These are phyloP conservation scores for Aegilops sharonensis DNA, from an alignment of 176 grass and related monocot species.

Conservation along the genomic window DNA sequence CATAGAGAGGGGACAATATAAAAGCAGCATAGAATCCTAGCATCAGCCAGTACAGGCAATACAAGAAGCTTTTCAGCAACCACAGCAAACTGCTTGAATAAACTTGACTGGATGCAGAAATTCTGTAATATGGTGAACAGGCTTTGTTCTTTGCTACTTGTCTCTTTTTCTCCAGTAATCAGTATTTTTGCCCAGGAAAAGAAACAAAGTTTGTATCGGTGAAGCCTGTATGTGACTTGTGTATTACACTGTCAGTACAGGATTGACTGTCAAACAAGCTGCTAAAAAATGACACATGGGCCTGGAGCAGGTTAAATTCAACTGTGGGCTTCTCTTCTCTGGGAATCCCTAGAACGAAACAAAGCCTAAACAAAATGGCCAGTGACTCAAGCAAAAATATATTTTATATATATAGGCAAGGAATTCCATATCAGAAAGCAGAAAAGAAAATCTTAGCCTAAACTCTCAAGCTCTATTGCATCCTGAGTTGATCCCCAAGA, in stretches of 20 bases:
- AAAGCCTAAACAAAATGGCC: constrained; percentile 3
- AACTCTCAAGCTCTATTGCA: neutral
- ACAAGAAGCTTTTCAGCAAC: neutral
- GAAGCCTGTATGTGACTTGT: neutral
- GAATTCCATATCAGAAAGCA: constrained; percentile 7
- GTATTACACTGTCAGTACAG: neutral
- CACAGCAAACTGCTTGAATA: too few species aligned
- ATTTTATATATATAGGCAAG: constrained; percentile 7
- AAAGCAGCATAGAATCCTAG: neutral
- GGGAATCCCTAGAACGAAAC: neutral
- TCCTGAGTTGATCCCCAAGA: neutral
- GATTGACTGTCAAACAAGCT: neutral
- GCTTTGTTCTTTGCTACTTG: neutral
- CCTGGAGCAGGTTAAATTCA: neutral
- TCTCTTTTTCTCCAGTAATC: neutral
- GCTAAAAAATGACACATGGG: neutral
- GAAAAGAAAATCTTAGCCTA: neutral
- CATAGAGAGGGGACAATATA: neutral
- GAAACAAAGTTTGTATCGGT: neutral
- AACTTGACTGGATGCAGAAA: too few species aligned
- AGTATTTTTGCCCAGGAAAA: neutral
- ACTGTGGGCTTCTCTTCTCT: neutral
- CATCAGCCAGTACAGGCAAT: neutral
- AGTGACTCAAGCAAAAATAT: neutral
- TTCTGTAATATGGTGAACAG: neutral